Evolutionary conservation across 2,329 filamentous ascomycete genomes (phyloP).

Genomic region (Pyricularia sp.): DNA sequence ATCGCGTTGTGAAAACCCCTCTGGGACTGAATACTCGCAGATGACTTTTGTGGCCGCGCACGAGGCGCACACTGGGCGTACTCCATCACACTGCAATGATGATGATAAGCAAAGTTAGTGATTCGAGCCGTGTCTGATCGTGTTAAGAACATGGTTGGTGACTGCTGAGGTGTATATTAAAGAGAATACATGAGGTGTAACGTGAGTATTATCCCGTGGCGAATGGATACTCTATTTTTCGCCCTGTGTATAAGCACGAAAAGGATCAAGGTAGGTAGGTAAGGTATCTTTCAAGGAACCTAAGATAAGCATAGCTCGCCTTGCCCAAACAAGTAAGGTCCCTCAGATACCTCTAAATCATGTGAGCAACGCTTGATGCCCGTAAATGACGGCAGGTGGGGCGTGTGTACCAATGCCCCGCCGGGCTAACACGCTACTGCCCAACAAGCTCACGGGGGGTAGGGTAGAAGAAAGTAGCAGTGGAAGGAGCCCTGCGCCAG

Average conservation of each 20-base stretch:
- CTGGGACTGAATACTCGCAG: conserved; percentile 4
- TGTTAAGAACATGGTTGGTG: neutral
- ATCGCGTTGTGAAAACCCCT: conserved; percentile 4
- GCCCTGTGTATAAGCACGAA: too few species aligned
- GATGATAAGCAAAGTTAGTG: neutral
- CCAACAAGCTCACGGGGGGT: neutral
- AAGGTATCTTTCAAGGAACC: too few species aligned
- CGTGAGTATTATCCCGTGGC: neutral
- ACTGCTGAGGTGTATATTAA: neutral
- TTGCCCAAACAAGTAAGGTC: neutral
- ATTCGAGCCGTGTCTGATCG: neutral
- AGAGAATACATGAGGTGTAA: neutral
- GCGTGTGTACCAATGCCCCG: neutral
- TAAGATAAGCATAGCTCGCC: neutral
- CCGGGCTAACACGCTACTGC: neutral
- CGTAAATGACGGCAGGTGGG: neutral
- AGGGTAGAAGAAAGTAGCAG: neutral
- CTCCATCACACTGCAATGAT: conserved; percentile 3
- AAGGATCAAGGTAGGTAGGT: too few species aligned
- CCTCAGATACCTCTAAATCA: neutral
- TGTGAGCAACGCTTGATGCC: neutral
- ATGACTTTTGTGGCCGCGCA: neutral
- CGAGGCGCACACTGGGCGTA: conserved; percentile 4
- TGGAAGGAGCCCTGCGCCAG: neutral
- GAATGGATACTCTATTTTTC: too few species aligned